Evolutionary conservation across 2,329 filamentous ascomycete genomes (phyloP), one percentile per base, ranked within the genome.

Genomic region (Celoporthe dispersa): DNA sequence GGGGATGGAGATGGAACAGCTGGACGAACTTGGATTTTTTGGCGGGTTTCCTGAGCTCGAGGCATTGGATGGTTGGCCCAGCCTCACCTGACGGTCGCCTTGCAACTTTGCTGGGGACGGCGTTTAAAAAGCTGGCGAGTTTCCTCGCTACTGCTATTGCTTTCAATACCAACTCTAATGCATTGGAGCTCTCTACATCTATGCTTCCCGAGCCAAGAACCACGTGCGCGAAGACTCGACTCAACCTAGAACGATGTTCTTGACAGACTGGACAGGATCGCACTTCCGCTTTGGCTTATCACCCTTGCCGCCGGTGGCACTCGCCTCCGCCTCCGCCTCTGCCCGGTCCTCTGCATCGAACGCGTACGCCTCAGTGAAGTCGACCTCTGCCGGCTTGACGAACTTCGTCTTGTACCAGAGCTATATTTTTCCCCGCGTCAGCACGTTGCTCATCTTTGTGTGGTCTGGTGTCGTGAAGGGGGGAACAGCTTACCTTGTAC

Each of bases 301-400:
- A 81, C 85, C 11, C 41, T 60, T 25, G 80, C 85, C 12, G 89
- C 71, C 0, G 87, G 86, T 64, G 85, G 79, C 77, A 86, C 85
- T 71, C 86, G 53, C 39, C 31, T 69, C 67, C 9, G 53, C 55
- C 39, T 69, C 67, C 8, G 77, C 74, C 67, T 64, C 22, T 2
- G 57, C 57, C 16, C 44, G 37, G 31, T 72, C 67, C 28, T 73
- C 72, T 64, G 75, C 74, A 33, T 71, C 66, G 16, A 68, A n/a
- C 28, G 74, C 72, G 6, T 71, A 51, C 77, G 31, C 78, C 77
- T 69, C 67, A n/a, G 33, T 59, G 51, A 71, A 53, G 39, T 80
- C 80, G 83, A 70, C 80, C 73, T 39, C 77, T 28, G 41, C 57
- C 16, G 67, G 62, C 39, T 66, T 71, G 44, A 62, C 64, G 11